phyloP scores from a whole-genome alignment of 495 filamentous ascomycete genomes.

The Tuber brumale region DNA sequence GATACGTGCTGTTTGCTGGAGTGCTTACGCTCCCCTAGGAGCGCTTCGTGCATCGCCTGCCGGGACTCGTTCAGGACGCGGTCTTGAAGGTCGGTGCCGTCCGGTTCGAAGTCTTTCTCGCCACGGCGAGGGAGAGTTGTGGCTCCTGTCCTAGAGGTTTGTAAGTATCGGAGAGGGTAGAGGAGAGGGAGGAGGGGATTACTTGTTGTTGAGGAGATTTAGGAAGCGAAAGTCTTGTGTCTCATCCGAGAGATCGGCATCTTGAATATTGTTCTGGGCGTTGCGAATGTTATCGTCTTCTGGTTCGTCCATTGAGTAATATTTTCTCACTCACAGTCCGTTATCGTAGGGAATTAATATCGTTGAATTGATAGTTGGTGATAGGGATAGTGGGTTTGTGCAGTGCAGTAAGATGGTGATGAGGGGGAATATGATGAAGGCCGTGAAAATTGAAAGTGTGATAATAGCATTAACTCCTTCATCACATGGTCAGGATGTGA shows the following conservation, averaged over 20 bases:
- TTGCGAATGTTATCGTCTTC: constrained; percentile 35
- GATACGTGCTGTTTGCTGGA: constrained; percentile 31
- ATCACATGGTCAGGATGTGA: not conserved
- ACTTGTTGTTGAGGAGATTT: constrained; percentile 39
- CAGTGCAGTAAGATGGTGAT: not conserved
- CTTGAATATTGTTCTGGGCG: constrained; percentile 39
- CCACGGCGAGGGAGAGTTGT: constrained; percentile 64
- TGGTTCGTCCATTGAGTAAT: constrained; percentile 31
- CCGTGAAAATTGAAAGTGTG: not conserved
- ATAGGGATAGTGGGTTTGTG: not conserved
- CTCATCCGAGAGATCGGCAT: constrained; percentile 70
- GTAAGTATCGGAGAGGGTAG: constrained; percentile 8
- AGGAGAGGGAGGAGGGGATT: not conserved
- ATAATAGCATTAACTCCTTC: not conserved
- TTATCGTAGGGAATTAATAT: not conserved
- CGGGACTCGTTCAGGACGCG: constrained; percentile 69
- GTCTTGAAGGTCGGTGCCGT: constrained; percentile 75
- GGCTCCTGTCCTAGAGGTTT: constrained; percentile 33
- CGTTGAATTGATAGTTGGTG: not conserved
- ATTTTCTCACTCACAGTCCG: not conserved
- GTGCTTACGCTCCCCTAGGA: constrained; percentile 45
- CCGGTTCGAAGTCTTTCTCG: constrained; percentile 93
- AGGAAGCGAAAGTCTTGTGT: constrained; percentile 83
- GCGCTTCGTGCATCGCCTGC: constrained; percentile 82
- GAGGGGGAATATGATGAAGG: too few species aligned